Evolutionary conservation across 495 filamentous ascomycete species (phyloP), one percentile per base, ranked within the genome.

Genomic region (Penicillium soppii): DNA sequence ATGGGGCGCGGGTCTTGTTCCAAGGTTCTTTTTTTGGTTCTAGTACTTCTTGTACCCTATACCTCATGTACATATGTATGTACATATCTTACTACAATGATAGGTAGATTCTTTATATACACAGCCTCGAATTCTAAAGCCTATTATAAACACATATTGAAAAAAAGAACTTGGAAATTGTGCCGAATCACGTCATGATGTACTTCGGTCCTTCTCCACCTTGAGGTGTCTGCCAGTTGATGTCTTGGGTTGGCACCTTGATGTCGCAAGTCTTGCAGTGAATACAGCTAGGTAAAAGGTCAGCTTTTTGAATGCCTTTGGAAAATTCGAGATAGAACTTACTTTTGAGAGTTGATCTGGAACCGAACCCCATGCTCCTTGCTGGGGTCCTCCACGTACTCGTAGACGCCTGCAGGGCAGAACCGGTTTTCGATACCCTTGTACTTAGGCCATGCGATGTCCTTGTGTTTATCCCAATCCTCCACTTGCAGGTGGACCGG

Each of bases 251-350:
- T 3, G 94, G 94, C 10, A 87, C 92, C 76, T 99, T 99, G 69
- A 99, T 97, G 70, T 99, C 94, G 65, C 94, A 99, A 3, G 94
- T 97, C 82, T 99, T 99, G 77, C 94, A 99, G 71, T 99, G 94
- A 48, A 99, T 94, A 67, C 94, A 99, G 69, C 92, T 95, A 56
- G 38, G 47, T n/a, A 30, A 8, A 29, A 20, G 0, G 54, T 78
- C 53, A 78, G 68, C 35, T 57, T 48, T n/a, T n/a, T n/a, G n/a
- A n/a, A n/a, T n/a, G n/a, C n/a, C n/a, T n/a, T n/a, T n/a, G 22
- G 8, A 5, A 21, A 21, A 26, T 19, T 27, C 13, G 23, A 36
- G 20, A 27, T 12, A 16, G 35, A 33, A 85, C 90, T 81, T 78
- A 95, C 90, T 97, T 97, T 65, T 97, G 95, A 21, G 91, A 78